phyloP scores from a whole-genome alignment of 2,329 filamentous ascomycete species.

The Aciculosporium take region DNA sequence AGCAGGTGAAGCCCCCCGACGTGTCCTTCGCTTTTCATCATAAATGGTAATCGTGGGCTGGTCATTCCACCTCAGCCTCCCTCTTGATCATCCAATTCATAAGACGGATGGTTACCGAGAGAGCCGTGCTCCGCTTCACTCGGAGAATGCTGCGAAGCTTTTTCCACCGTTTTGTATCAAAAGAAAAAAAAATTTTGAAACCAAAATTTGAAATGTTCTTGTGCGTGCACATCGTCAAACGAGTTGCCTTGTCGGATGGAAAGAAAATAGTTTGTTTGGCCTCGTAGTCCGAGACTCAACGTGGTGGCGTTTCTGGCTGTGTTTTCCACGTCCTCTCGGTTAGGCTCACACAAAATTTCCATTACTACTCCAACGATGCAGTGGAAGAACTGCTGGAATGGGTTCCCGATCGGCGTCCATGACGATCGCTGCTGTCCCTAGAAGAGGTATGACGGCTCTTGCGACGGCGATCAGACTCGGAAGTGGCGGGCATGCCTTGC shows the following conservation, averaged over 20 bases:
- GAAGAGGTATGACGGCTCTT: constrained; percentile 39
- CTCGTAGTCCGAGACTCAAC: too few relatives aligned
- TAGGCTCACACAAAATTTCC: background rate
- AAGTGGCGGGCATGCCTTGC: constrained; percentile 45
- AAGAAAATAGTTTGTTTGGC: too few relatives aligned
- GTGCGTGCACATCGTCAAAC: background rate
- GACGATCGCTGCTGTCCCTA: constrained; percentile 28
- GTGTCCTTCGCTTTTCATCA: background rate
- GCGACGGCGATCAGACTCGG: constrained; percentile 31
- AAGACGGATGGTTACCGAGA: constrained; percentile 5
- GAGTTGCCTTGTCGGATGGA: background rate
- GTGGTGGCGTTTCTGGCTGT: background rate
- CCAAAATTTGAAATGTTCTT: background rate
- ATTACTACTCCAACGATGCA: constrained; percentile 41
- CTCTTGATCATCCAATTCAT: constrained; percentile 6
- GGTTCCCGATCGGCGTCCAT: constrained; percentile 37
- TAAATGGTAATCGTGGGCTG: background rate
- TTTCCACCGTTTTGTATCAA: constrained; percentile 21
- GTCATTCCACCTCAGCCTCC: background rate
- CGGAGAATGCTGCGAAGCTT: constrained; percentile 23
- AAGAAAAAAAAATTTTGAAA: background rate
- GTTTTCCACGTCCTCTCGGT: constrained; percentile 1
- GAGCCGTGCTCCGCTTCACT: constrained; percentile 16
- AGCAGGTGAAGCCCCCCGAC: background rate
- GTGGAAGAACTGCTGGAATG: constrained; percentile 51